A percentile compares a stretch with the other conserved stretches of the same genome.
phyloP scores from a whole-genome alignment of 495 filamentous ascomycete species.

The Bryoglossum gracile region DNA sequence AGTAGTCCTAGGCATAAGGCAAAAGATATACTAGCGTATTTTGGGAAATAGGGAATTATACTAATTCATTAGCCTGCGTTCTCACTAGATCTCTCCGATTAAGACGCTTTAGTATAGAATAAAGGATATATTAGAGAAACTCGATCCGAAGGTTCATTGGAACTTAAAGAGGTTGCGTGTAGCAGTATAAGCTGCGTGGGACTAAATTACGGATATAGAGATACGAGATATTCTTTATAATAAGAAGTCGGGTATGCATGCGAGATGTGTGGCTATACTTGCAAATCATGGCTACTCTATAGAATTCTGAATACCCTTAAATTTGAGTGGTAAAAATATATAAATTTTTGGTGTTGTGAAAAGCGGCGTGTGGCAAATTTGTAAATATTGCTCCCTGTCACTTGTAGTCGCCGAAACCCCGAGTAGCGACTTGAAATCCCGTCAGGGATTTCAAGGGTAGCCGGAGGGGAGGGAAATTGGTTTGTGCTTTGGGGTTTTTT shows the following conservation, averaged over 20 bases:
- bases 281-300: background rate
- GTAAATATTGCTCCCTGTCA: background rate
- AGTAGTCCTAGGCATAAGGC: background rate
- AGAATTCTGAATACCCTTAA: background rate
- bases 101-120: background rate
- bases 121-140: background rate
- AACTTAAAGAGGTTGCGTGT: background rate
- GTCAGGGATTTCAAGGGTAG: too few species aligned
- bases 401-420: background rate
- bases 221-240: background rate
- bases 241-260: background rate
- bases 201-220: background rate
- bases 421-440: background rate
- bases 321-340: background rate
- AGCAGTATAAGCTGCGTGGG: background rate
- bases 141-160: background rate
- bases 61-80: background rate
- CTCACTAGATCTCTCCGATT: background rate
- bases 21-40: background rate
- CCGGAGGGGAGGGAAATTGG: too few species aligned
- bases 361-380: background rate
- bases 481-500: too few species aligned
- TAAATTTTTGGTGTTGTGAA: background rate
- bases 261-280: background rate
- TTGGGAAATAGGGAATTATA: background rate